phyloP scores from a whole-genome alignment of 2,329 filamentous ascomycete genomes.

The Chalaropsis thielavioides region DNA sequence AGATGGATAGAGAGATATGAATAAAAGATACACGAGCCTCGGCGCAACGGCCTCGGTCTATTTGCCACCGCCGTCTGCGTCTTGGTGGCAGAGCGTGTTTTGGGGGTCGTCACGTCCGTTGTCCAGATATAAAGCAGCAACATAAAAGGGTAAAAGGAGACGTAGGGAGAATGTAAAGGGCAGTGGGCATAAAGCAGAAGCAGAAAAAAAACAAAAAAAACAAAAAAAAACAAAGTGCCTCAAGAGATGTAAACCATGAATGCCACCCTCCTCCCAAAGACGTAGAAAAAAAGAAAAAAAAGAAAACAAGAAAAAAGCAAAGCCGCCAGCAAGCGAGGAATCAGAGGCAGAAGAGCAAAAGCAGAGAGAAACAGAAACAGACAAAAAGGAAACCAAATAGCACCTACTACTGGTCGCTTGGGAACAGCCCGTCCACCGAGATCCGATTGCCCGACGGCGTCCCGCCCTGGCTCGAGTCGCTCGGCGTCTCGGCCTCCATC shows the following conservation, averaged over 20 bases:
- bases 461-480: slow-evolving; percentile 32
- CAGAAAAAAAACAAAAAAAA: not conserved
- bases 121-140: not conserved
- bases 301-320: not conserved
- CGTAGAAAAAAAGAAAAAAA: not conserved
- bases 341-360: too few species aligned
- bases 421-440: slow-evolving; percentile 6
- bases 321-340: not conserved
- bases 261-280: not conserved
- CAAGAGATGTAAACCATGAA: not conserved
- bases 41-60: not conserved
- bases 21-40: not conserved
- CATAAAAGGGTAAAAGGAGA: not conserved
- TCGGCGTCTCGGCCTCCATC: slow-evolving; percentile 49
- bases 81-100: too few species aligned
- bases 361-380: not conserved
- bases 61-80: not conserved
- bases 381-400: not conserved
- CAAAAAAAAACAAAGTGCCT: not conserved
- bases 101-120: too few species aligned
- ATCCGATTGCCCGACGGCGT: slow-evolving; percentile 8
- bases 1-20: not conserved
- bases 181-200: not conserved
- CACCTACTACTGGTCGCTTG: not conserved
- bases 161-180: not conserved